phyloP scores from a whole-genome alignment of 2,329 filamentous ascomycete genomes.

The Graphilbum fragrans region DNA sequence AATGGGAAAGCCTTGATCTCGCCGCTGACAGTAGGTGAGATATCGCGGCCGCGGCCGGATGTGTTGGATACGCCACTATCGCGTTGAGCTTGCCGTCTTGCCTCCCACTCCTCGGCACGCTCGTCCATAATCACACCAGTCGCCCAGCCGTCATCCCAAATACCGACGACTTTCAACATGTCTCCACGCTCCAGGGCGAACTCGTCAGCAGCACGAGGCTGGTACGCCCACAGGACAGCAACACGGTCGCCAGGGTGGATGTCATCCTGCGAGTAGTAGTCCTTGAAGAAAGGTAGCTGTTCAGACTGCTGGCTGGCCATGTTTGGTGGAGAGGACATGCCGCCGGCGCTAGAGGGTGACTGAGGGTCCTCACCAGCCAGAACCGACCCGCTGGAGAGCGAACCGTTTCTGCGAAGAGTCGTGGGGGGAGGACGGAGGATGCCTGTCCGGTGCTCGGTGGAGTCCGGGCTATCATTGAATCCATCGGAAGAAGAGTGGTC shows the following conservation, averaged over 20 bases:
- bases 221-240: conserved; percentile 90
- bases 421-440: conserved; percentile 46
- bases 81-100: conserved; percentile 61
- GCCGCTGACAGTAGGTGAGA: conserved; percentile 54
- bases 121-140: conserved; percentile 79
- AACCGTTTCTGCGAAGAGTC: conserved; percentile 63
- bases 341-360: conserved; percentile 61
- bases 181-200: conserved; percentile 89
- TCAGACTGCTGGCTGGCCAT: conserved; percentile 85
- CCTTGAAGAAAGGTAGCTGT: conserved; percentile 91
- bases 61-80: conserved; percentile 90
- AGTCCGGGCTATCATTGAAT: conserved; percentile 60
- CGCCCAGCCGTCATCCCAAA: conserved; percentile 99
- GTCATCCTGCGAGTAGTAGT: conserved; percentile 96
- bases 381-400: conserved; percentile 73
- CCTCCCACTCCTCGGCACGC: conserved; percentile 80
- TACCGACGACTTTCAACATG: conserved; percentile 95
- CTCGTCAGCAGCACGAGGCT: conserved; percentile 85
- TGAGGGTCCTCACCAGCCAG: conserved; percentile 58
- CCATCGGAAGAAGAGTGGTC: conserved; percentile 60
- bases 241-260: conserved; percentile 88
- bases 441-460: conserved; percentile 42
- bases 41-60: conserved; percentile 44
- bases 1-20: conserved; percentile 97
- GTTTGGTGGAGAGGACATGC: conserved; percentile 75